phyloP scores from a whole-genome alignment of 495 filamentous ascomycete species.

The Annulohypoxylon nitens region DNA sequence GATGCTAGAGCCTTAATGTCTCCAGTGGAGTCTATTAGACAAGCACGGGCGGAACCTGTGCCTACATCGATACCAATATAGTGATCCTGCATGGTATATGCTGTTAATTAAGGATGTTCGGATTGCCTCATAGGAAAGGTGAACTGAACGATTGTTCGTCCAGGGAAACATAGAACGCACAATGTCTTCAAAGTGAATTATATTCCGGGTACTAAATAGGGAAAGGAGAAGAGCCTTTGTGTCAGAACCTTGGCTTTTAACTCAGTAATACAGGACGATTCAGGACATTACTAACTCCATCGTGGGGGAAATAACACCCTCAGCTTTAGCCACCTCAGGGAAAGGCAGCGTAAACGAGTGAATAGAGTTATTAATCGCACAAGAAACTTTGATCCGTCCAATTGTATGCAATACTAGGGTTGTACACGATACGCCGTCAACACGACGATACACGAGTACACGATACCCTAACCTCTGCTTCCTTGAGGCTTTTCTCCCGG shows the following conservation, averaged over 20 bases:
- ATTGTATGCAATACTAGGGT: constrained; percentile 25
- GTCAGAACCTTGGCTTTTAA: constrained; percentile 35
- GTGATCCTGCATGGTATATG: constrained; percentile 56
- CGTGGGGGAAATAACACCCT: constrained; percentile 38
- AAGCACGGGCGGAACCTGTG: constrained; percentile 93
- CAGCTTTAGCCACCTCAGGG: constrained; percentile 30
- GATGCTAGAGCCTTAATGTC: constrained; percentile 93
- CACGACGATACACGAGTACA: neutral
- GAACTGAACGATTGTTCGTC: constrained; percentile 8
- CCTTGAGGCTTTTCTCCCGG: constrained; percentile 26
- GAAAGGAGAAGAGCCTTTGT: constrained; percentile 23
- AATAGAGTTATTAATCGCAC: constrained; percentile 44
- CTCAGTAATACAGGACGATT: constrained; percentile 35
- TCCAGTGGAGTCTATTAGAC: constrained; percentile 89
- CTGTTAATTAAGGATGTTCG: constrained; percentile 44
- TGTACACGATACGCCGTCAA: constrained; percentile 17
- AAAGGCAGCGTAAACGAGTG: constrained; percentile 29
- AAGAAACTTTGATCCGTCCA: constrained; percentile 34
- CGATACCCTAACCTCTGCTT: neutral
- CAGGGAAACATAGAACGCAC: constrained; percentile 23
- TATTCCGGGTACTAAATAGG: constrained; percentile 44
- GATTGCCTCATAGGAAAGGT: constrained; percentile 6
- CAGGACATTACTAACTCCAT: constrained; percentile 44
- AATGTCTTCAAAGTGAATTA: constrained; percentile 46
- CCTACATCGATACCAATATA: constrained; percentile 97